phyloP scores from a whole-genome alignment of 2,329 filamentous ascomycete species.

The Endothia cerciana region DNA sequence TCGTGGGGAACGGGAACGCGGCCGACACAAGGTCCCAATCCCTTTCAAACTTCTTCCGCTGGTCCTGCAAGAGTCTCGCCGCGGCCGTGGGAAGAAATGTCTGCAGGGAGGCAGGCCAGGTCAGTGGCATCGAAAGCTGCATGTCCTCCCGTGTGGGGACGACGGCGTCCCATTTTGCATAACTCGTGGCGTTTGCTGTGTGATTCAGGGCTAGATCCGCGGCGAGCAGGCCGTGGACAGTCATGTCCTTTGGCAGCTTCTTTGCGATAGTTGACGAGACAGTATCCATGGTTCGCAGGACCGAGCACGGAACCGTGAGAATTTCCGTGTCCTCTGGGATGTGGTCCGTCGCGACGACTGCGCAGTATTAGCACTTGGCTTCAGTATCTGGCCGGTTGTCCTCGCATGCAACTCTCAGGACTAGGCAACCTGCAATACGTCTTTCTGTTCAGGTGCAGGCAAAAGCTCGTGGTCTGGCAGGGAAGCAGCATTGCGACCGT shows the following conservation, averaged over 20 bases:
- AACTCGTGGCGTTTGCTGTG: constrained; percentile 46
- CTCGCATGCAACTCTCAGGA: background rate
- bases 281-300: constrained; percentile 67
- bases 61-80: constrained; percentile 53
- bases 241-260: constrained; percentile 56
- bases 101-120: constrained; percentile 53
- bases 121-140: constrained; percentile 47
- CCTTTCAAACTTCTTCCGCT: constrained; percentile 48
- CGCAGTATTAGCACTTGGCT: background rate
- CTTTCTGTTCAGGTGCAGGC: background rate
- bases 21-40: constrained; percentile 45
- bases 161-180: constrained; percentile 65
- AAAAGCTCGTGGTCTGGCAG: background rate
- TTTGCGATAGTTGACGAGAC: constrained; percentile 57
- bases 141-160: constrained; percentile 69
- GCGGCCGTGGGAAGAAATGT: constrained; percentile 50
- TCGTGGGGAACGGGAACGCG: constrained; percentile 39
- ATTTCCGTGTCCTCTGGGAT: constrained; percentile 37
- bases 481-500: background rate
- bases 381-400: background rate
- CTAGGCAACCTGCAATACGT: background rate
- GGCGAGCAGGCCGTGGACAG: constrained; percentile 75
- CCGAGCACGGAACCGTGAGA: constrained; percentile 56
- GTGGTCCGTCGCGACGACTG: constrained; percentile 16
- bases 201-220: constrained; percentile 64